phyloP scores from a whole-genome alignment of 164 flowering plant species.

The Cinnamomum chago region DNA sequence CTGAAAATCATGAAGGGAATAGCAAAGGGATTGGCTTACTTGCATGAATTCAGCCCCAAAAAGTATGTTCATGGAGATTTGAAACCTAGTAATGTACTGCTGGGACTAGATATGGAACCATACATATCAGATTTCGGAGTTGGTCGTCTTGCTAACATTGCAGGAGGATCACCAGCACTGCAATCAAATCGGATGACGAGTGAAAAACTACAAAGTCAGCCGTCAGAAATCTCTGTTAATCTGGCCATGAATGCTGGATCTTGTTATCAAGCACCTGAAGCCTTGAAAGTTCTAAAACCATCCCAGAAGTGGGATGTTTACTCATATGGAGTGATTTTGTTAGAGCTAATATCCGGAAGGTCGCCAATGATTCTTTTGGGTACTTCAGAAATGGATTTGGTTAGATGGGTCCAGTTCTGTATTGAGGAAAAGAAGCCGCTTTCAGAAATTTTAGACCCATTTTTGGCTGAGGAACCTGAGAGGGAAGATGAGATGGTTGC shows the following conservation, averaged over 20 bases:
- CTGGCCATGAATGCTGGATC: conserved; percentile 26
- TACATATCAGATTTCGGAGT: conserved; percentile 86
- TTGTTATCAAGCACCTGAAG: conserved; percentile 88
- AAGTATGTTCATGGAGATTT: conserved; percentile 95
- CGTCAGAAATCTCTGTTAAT: conserved; percentile 38
- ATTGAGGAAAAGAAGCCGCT: conserved; percentile 89
- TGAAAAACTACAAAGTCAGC: conserved; percentile 42
- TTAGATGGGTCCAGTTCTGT: conserved; percentile 78
- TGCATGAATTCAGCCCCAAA: conserved; percentile 93
- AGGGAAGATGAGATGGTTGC: conserved; percentile 79
- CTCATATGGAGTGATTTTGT: conserved; percentile 24
- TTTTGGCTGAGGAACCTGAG: conserved; percentile 54
- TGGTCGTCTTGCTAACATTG: conserved; percentile 81
- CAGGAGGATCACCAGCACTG: conserved; percentile 61
- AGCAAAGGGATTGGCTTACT: conserved; percentile 71
- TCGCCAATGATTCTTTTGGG: conserved; percentile 59
- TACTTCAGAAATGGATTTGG: conserved; percentile 73
- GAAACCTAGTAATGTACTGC: conserved; percentile 73
- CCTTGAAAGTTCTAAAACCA: conserved; percentile 69
- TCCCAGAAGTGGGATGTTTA: conserved; percentile 98
- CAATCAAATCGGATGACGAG: conserved; percentile 49
- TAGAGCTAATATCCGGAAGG: conserved; percentile 79
- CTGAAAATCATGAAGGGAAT: conserved; percentile 68
- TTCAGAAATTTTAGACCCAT: conserved; percentile 67
- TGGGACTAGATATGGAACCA: conserved; percentile 72